phyloP scores from a whole-genome alignment of 805 yeast genomes.

The Teunomyces panamensis region DNA sequence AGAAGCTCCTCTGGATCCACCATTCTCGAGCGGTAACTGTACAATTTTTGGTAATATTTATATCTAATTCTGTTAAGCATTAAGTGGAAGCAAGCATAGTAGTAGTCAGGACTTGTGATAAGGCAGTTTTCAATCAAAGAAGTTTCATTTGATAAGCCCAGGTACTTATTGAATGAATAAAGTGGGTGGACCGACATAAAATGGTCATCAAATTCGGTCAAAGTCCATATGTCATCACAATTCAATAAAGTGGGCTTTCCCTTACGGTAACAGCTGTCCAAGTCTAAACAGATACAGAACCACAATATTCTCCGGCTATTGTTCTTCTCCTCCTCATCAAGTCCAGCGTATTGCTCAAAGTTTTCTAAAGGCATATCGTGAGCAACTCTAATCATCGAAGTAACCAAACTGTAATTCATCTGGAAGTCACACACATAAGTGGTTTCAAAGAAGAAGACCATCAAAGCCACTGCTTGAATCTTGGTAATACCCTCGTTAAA shows the following conservation, averaged over 20 bases:
- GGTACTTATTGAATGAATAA: constrained; percentile 5
- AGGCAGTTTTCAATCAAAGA: constrained; percentile 7
- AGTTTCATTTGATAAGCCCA: background rate
- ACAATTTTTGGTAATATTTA: constrained; percentile 22
- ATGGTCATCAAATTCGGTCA: constrained; percentile 13
- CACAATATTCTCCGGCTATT: constrained; percentile 48
- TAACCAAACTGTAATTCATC: constrained; percentile 37
- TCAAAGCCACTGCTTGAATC: constrained; percentile 50
- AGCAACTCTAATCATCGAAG: constrained; percentile 52
- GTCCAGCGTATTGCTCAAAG: constrained; percentile 34
- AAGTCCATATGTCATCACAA: constrained; percentile 35
- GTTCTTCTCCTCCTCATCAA: constrained; percentile 28
- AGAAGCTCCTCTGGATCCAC: constrained; percentile 4
- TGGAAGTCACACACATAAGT: constrained; percentile 25
- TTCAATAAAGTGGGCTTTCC: constrained; percentile 51
- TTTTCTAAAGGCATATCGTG: constrained; percentile 58
- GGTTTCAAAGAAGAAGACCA: constrained; percentile 38
- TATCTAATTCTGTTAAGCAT: constrained; percentile 21
- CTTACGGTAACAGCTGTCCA: constrained; percentile 39
- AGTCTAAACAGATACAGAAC: constrained; percentile 46
- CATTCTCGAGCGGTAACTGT: constrained; percentile 14
- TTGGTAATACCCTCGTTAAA: constrained; percentile 51
- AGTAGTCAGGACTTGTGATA: constrained; percentile 8
- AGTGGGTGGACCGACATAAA: constrained; percentile 15
- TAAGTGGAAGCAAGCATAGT: constrained; percentile 12